A percentile compares a stretch with the other conserved stretches of the same genome.
Conservation (phyloP, 805 yeast genomes). For the Wickerhamiella siamensis region DNA sequence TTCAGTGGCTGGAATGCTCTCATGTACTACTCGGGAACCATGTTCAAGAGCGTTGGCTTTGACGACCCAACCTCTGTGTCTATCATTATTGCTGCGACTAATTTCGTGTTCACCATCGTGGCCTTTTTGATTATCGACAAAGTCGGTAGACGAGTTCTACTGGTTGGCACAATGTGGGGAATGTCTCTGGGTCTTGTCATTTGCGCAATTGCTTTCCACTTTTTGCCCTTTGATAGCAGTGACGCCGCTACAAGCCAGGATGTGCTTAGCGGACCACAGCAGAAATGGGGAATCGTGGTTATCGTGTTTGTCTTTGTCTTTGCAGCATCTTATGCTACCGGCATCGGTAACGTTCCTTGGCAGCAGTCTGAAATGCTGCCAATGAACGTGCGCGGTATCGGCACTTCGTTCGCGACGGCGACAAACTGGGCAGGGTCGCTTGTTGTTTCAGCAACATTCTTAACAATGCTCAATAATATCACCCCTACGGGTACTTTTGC, state of each 20-base stretch:
- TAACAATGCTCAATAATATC: constrained; percentile 84
- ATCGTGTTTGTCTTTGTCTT: constrained; percentile 73
- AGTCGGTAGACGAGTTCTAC: constrained; percentile 75
- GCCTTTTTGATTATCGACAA: constrained; percentile 80
- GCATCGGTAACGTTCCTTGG: constrained; percentile 98
- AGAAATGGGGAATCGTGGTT: constrained; percentile 72
- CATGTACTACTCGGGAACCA: constrained; percentile 88
- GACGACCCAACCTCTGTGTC: constrained; percentile 87
- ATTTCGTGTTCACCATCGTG: constrained; percentile 71
- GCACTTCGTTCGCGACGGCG: constrained; percentile 81
- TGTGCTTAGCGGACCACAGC: constrained; percentile 23
- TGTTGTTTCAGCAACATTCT: constrained; percentile 77
- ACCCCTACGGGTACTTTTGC: constrained; percentile 94
- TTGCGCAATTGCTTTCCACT: constrained; percentile 87
- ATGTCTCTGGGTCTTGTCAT: constrained; percentile 65
- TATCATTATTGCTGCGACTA: constrained; percentile 84
- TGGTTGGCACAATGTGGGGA: constrained; percentile 69
- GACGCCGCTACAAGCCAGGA: constrained; percentile 28
- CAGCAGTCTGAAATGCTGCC: constrained; percentile 93
- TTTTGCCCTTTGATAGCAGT: constrained; percentile 46
- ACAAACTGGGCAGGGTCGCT: constrained; percentile 93
- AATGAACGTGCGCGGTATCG: constrained; percentile 83
- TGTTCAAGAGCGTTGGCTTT: constrained; percentile 84
- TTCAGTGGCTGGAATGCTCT: constrained; percentile 92
- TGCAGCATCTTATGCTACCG: constrained; percentile 85